Evolutionary conservation across 192 early-diverging fungal genomes (phyloP), one percentile per base, ranked within the genome.

Genomic region (Backusella liffmaniae): DNA sequence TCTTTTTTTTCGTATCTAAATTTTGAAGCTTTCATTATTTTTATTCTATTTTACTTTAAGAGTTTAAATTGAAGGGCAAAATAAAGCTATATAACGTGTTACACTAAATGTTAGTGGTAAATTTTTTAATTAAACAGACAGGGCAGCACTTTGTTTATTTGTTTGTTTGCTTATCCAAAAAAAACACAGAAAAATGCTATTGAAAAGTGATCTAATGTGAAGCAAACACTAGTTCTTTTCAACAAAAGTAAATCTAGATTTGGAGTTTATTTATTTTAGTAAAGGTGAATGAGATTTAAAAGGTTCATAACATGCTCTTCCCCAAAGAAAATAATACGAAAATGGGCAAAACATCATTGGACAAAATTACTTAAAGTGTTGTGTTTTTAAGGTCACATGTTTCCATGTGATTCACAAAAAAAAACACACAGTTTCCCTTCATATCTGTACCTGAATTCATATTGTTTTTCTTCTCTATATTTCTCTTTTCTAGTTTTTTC

Each of bases 311-410:
- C 42, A 44, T 53, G n/a, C 23, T 29, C 56, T 62, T 29, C 56
- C 56, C 56, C 56, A 62, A 62, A 62, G 3, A 62, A 62, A 62
- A 29, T 62, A 29, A 62, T 29, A 29, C 56, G 7, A 12, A 12
- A 29, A 62, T 29, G 21, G 26, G 12, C 12, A 29, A 29, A 62
- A 26, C 23, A 62, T 62, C 56, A 62, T 62, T 62, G 56, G 56
- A 62, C 56, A 29, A 62, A 62, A 62, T 29, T 23, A 29, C 56
- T 62, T 62, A 8, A 62, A 10, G 26, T 13, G 23, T 26, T 62
- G 56, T 62, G 23, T 62, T 26, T 29, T 62, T 13, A 62, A 62
- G 56, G 56, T 62, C 56, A 62, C 56, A 62, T 62, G 56, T 62
- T 62, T 62, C 13, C 56, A 62, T 62, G 56, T 62, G 56, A 62